Evolutionary conservation across 805 yeast genomes (phyloP).

Genomic region (Hanseniaspora thailandica): DNA sequence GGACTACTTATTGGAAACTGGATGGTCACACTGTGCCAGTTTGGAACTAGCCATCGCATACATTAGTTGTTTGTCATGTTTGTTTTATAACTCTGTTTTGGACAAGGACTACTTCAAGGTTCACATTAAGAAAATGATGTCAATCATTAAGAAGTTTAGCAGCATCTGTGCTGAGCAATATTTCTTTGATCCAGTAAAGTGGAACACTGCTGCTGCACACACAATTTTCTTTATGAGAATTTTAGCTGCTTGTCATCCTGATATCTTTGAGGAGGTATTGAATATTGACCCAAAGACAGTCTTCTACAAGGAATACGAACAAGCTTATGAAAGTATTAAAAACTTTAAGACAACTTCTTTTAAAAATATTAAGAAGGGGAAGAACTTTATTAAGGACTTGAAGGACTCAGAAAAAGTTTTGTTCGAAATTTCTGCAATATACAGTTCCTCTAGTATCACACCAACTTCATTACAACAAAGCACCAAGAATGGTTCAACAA

Average conservation of each 20-base stretch:
- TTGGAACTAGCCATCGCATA: constrained; percentile 1
- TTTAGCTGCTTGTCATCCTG: background rate
- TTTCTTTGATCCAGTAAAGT: constrained; percentile 15
- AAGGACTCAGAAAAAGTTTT: background rate
- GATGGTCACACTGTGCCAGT: background rate
- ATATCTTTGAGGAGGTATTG: constrained; percentile 1
- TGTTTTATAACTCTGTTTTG: constrained; percentile 6
- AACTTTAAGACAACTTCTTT: background rate
- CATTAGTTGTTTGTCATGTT: background rate
- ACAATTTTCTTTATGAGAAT: constrained; percentile 5
- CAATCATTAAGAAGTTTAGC: constrained; percentile 2
- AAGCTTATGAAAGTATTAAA: constrained; percentile 1
- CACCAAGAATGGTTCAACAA: background rate
- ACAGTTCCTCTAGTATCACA: background rate
- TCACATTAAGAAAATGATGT: constrained; percentile 5
- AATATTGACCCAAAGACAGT: background rate
- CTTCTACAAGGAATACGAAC: constrained; percentile 1
- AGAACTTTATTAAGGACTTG: background rate
- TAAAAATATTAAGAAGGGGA: background rate
- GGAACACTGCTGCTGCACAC: constrained; percentile 9
- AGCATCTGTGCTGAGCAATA: background rate
- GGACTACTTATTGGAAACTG: constrained; percentile 3
- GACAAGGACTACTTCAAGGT: constrained; percentile 4
- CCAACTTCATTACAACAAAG: background rate
- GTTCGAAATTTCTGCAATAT: background rate